A percentile compares a stretch with the other conserved stretches of the same genome.
These are phyloP conservation scores for Paramecium bursaria DNA, from an alignment of 73 alveolate species.

Conservation along the genomic window DNA sequence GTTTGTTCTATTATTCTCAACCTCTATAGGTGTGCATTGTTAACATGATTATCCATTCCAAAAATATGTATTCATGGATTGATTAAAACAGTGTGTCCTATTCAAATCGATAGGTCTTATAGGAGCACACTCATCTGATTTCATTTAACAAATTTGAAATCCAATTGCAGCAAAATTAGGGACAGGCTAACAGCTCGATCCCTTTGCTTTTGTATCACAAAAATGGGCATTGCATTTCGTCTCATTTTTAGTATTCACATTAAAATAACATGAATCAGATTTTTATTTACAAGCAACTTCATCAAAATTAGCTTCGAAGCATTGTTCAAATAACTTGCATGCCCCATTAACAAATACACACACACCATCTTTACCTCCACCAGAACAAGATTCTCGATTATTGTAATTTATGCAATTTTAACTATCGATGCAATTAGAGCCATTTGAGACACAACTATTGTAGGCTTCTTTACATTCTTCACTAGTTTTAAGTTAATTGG, in stretches of 20 bases:
- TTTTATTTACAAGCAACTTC: background rate
- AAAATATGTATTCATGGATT: too few relatives aligned
- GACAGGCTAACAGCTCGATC: slow-evolving; percentile 33
- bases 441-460: slow-evolving; percentile 53
- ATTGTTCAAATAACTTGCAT: slow-evolving; percentile 7
- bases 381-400: slow-evolving; percentile 19
- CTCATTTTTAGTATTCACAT: background rate
- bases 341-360: slow-evolving; percentile 36
- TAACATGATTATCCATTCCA: too few relatives aligned
- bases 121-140: too few relatives aligned
- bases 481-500: slow-evolving; percentile 1
- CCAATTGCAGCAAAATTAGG: slow-evolving; percentile 47
- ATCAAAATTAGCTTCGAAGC: slow-evolving; percentile 36
- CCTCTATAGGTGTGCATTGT: too few relatives aligned
- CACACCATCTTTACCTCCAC: slow-evolving; percentile 44
- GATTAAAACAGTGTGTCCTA: too few relatives aligned
- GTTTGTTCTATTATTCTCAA: too few relatives aligned
- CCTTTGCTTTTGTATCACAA: slow-evolving; percentile 7
- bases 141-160: too few relatives aligned
- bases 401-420: slow-evolving; percentile 20
- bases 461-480: background rate
- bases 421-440: background rate
- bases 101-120: too few relatives aligned
- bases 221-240: background rate
- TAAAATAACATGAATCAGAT: background rate